Evolutionary conservation across 345 rosid genomes (phyloP).

Genomic region (Salix purpurea): DNA sequence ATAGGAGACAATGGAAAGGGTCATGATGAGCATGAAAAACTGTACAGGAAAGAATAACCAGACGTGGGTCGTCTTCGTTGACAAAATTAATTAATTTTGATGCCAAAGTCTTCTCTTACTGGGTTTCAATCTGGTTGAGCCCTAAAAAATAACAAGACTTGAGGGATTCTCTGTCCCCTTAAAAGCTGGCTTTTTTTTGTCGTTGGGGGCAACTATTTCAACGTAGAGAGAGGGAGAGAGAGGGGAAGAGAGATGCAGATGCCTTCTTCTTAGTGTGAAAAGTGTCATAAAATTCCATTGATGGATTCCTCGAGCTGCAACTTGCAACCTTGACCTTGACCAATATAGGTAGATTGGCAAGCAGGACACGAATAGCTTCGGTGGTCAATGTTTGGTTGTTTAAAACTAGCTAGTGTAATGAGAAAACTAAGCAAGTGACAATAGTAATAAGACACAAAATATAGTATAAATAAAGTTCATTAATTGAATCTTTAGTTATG

Average conservation of each 20-base stretch:
- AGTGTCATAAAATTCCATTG: neutral
- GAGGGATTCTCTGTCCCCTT: conserved; percentile 33
- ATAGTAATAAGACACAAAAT: too few species aligned
- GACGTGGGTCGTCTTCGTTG: conserved; percentile 41
- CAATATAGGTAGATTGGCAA: too few species aligned
- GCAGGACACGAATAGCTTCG: too few species aligned
- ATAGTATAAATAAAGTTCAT: too few species aligned
- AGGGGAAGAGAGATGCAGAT: conserved; percentile 3
- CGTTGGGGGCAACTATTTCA: conserved; percentile 34
- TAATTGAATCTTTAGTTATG: too few species aligned
- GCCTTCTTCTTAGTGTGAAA: conserved; percentile 10
- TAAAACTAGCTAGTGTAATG: neutral
- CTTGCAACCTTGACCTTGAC: neutral
- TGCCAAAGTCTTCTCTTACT: conserved; percentile 20
- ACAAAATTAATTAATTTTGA: conserved; percentile 7
- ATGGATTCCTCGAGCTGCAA: conserved; percentile 12
- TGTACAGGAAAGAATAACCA: conserved; percentile 13
- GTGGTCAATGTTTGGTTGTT: neutral
- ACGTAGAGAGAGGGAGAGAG: neutral
- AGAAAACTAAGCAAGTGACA: too few species aligned
- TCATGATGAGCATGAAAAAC: neutral
- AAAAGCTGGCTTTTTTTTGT: conserved; percentile 49
- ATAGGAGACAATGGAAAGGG: conserved; percentile 28
- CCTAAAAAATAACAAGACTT: neutral
- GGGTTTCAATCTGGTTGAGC: neutral